Evolutionary conservation across 2,329 filamentous ascomycete species (phyloP).

Genomic region (Cladosporium sp.): DNA sequence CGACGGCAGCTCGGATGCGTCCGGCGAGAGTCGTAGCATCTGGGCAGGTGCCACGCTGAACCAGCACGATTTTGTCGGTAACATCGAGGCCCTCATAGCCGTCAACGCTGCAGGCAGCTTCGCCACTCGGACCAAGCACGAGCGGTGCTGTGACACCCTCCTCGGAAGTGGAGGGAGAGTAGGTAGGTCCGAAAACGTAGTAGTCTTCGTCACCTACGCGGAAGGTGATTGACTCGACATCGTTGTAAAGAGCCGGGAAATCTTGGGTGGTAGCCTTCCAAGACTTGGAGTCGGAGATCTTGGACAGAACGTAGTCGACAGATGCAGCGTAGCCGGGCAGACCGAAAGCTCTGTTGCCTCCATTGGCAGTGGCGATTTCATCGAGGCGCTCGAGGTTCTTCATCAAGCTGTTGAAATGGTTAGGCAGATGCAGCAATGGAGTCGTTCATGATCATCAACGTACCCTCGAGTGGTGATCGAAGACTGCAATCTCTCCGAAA

Average conservation of each 20-base stretch:
- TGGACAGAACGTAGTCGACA: slow-evolving; percentile 52
- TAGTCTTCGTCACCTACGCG: slow-evolving; percentile 55
- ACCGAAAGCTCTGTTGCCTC: slow-evolving; percentile 57
- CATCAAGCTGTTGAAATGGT: slow-evolving; percentile 40
- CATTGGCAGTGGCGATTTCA: slow-evolving; percentile 51
- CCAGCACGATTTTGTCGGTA: slow-evolving; percentile 61
- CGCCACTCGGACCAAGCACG: slow-evolving; percentile 49
- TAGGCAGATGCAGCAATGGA: slow-evolving; percentile 1
- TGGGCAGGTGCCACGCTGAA: slow-evolving; percentile 63
- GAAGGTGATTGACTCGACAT: slow-evolving; percentile 30
- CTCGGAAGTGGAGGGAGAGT: slow-evolving; percentile 57
- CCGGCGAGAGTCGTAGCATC: slow-evolving; percentile 65
- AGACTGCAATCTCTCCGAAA: slow-evolving; percentile 15
- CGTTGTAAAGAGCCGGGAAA: slow-evolving; percentile 17
- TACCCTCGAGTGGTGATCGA: slow-evolving; percentile 15
- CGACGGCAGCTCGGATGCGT: slow-evolving; percentile 64
- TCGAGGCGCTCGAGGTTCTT: slow-evolving; percentile 52
- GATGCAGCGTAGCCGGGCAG: slow-evolving; percentile 56
- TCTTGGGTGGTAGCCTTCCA: slow-evolving; percentile 16
- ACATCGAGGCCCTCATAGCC: slow-evolving; percentile 58
- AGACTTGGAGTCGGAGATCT: slow-evolving; percentile 38
- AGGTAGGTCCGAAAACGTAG: slow-evolving; percentile 55
- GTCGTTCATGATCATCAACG: not conserved
- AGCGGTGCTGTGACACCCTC: slow-evolving; percentile 55
- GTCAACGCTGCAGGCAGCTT: slow-evolving; percentile 56